Percentiles rank a stretch among this genome's conserved stretches.
These are phyloP conservation scores for Trypanosoma lewisi DNA, from an alignment of 208 protist genomes.

Conservation along the genomic window DNA sequence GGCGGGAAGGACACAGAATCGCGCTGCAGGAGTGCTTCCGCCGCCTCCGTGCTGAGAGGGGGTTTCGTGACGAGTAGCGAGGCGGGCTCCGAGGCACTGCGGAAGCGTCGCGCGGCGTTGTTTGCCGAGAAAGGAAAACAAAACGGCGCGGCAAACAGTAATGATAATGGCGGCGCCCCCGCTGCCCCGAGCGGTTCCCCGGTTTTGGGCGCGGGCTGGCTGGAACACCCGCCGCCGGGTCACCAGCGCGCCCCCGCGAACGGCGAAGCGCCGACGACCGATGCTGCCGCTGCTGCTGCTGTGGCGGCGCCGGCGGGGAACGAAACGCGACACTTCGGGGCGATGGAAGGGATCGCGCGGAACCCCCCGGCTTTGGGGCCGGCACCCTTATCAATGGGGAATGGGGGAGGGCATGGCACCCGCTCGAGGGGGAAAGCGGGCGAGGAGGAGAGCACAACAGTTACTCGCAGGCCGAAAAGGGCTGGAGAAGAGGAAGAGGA, in stretches of 20 bases:
- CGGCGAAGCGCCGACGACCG: too few species aligned
- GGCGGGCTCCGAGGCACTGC: slow-evolving; percentile 35
- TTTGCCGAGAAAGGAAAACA: slow-evolving; percentile 21
- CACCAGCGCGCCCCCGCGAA: too few species aligned
- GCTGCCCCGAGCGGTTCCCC: too few species aligned
- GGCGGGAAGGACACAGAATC: neutral
- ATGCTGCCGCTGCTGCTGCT: too few species aligned
- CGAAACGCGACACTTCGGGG: neutral
- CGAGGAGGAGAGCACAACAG: neutral
- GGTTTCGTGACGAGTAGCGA: neutral
- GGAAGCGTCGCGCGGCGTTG: slow-evolving; percentile 49
- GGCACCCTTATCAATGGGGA: neutral
- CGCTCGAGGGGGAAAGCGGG: too few species aligned
- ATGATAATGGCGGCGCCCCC: neutral
- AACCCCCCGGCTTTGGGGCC: neutral
- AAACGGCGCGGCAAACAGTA: neutral
- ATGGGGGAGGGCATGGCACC: neutral
- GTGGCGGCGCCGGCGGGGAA: too few species aligned
- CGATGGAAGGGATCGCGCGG: neutral
- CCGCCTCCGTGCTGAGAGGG: neutral
- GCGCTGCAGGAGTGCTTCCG: neutral
- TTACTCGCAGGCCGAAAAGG: neutral
- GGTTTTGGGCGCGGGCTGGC: neutral
- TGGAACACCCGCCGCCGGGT: neutral
- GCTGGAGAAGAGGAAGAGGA: neutral